These are phyloP conservation scores for Cardiospermum halicacabum DNA, from an alignment of 345 rosid species.

Conservation along the genomic window DNA sequence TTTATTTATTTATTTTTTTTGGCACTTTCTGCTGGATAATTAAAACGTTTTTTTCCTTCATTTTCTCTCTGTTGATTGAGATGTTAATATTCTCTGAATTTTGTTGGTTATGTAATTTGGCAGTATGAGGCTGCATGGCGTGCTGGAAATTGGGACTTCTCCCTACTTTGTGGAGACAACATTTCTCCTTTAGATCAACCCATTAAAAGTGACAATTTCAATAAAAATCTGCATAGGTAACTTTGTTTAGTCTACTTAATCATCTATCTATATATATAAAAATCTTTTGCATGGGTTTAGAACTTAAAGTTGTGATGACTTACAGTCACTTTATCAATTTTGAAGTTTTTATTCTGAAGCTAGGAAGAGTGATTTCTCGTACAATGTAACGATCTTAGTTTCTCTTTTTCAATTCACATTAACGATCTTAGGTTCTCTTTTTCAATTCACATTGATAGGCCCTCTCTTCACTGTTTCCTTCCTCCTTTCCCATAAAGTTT, in stretches of 20 bases:
- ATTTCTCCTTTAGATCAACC: conserved; percentile 39
- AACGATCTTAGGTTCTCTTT: not conserved
- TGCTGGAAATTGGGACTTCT: conserved; percentile 95
- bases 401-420: too few relatives aligned
- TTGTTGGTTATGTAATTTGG: conserved; percentile 18
- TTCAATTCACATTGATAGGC: not conserved
- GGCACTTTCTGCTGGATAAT: not conserved
- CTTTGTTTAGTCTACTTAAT: conserved; percentile 1
- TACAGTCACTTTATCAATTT: not conserved
- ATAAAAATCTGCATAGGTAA: conserved; percentile 85
- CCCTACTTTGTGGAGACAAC: conserved; percentile 47
- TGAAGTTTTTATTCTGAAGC: not conserved
- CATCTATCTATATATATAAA: not conserved
- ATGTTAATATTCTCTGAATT: not conserved
- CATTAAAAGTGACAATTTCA: conserved; percentile 49
- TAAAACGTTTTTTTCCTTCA: not conserved
- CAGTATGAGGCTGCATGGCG: conserved; percentile 99
- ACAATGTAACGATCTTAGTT: too few relatives aligned
- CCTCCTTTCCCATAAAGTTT: not conserved
- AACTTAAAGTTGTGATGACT: not conserved
- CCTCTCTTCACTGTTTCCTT: not conserved
- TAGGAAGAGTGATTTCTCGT: too few relatives aligned
- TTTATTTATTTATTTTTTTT: not conserved
- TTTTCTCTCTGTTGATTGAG: conserved; percentile 4
- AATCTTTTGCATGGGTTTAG: not conserved